Percentiles rank a stretch among this genome's conserved stretches.
Conservation (phyloP, 2,329 filamentous ascomycete genomes). For the Elsinoe necatrix region DNA sequence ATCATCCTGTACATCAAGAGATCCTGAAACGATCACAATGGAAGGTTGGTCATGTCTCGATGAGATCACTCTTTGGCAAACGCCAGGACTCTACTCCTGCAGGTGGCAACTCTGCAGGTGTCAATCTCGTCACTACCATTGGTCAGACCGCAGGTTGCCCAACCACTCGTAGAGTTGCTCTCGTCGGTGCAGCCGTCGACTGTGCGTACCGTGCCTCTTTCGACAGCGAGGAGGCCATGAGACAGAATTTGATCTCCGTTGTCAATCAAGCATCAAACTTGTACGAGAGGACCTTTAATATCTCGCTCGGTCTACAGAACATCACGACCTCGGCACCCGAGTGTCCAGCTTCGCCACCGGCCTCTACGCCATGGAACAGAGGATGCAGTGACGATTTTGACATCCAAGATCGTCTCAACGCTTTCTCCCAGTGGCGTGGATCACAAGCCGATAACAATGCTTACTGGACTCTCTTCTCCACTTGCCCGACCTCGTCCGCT, state of each 20-base stretch:
- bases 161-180: conserved; percentile 77
- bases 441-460: conserved; percentile 69
- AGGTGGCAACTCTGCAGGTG: conserved; percentile 66
- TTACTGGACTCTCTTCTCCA: conserved; percentile 85
- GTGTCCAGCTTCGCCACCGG: conserved; percentile 63
- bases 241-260: conserved; percentile 67
- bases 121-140: conserved; percentile 70
- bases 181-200: conserved; percentile 87
- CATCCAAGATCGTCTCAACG: conserved; percentile 71
- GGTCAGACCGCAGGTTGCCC: conserved; percentile 80
- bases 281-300: conserved; percentile 89
- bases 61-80: conserved; percentile 61
- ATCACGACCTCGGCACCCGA: conserved; percentile 64
- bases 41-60: conserved; percentile 52
- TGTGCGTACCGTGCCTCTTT: conserved; percentile 77
- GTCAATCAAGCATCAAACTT: conserved; percentile 81
- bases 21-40: conserved; percentile 47
- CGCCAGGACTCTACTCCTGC: conserved; percentile 59
- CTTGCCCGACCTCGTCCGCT: conserved; percentile 70
- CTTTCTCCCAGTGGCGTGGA: conserved; percentile 85
- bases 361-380: conserved; percentile 74
- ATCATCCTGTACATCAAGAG: conserved; percentile 55
- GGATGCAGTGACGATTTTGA: conserved; percentile 53
- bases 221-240: conserved; percentile 53
- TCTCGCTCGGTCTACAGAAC: conserved; percentile 82